phyloP scores from a whole-genome alignment of 2,329 filamentous ascomycete genomes.

The Phaeosphaeria sp. region DNA sequence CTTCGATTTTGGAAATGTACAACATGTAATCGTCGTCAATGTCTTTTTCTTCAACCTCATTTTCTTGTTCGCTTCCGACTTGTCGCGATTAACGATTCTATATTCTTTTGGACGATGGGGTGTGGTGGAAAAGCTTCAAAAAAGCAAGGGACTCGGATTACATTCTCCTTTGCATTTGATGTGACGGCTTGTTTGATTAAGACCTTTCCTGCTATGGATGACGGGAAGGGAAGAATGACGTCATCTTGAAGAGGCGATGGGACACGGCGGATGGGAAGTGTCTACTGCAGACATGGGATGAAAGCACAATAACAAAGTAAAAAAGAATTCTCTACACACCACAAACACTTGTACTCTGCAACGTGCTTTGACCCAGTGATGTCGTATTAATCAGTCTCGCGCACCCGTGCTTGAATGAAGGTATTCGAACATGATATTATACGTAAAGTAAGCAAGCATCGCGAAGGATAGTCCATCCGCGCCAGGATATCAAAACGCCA shows the following conservation, averaged over 20 bases:
- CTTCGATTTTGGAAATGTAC: constrained; percentile 33
- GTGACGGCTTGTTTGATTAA: neutral
- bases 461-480: too few relatives aligned
- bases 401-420: neutral
- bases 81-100: constrained; percentile 8
- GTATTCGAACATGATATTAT: neutral
- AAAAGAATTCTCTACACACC: neutral
- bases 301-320: neutral
- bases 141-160: neutral
- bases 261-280: neutral
- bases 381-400: too few relatives aligned
- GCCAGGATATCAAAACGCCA: neutral
- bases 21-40: constrained; percentile 43
- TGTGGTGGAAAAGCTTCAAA: neutral
- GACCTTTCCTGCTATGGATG: neutral
- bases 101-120: constrained; percentile 13
- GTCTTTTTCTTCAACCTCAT: constrained; percentile 10
- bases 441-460: too few relatives aligned
- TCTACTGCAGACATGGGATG: neutral
- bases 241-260: neutral
- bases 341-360: neutral
- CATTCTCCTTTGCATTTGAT: neutral
- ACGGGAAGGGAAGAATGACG: neutral
- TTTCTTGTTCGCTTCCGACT: constrained; percentile 12
- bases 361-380: too few relatives aligned